Evolutionary conservation across 257 asterid genomes (phyloP).

Genomic region (Scutellaria minor): DNA sequence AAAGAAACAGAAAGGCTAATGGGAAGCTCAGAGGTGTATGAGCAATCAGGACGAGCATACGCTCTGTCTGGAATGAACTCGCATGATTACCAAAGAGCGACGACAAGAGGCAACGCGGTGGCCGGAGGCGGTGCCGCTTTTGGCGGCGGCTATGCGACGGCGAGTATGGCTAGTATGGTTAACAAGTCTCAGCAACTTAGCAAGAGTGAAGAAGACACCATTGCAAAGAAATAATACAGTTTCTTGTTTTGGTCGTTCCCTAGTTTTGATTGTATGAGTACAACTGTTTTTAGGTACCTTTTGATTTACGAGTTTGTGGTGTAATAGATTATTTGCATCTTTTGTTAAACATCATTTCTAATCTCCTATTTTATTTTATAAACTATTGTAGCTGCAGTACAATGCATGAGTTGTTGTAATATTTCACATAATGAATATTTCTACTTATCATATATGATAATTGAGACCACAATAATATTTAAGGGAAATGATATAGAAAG

Average conservation of each 20-base stretch:
- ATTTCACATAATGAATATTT: too few species aligned
- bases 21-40: background rate
- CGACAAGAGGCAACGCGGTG: conserved; percentile 7
- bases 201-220: background rate
- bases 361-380: too few species aligned
- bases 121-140: background rate
- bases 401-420: too few species aligned
- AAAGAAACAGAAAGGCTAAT: conserved; percentile 10
- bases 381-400: too few species aligned
- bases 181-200: background rate
- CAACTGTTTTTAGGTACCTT: background rate
- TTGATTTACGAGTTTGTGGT: too few species aligned
- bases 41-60: conserved; percentile 26
- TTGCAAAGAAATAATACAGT: background rate
- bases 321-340: too few species aligned
- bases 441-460: too few species aligned
- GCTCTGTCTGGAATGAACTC: conserved; percentile 36
- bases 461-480: too few species aligned
- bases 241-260: background rate
- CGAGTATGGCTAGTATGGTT: conserved; percentile 27
- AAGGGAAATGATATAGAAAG: too few species aligned
- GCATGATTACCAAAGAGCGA: conserved; percentile 20
- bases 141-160: conserved; percentile 20
- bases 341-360: too few species aligned
- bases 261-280: background rate